A percentile compares a stretch with the other conserved stretches of the same genome.
phyloP scores from a whole-genome alignment of 148 eudicot genomes.

The Cornus controversa region DNA sequence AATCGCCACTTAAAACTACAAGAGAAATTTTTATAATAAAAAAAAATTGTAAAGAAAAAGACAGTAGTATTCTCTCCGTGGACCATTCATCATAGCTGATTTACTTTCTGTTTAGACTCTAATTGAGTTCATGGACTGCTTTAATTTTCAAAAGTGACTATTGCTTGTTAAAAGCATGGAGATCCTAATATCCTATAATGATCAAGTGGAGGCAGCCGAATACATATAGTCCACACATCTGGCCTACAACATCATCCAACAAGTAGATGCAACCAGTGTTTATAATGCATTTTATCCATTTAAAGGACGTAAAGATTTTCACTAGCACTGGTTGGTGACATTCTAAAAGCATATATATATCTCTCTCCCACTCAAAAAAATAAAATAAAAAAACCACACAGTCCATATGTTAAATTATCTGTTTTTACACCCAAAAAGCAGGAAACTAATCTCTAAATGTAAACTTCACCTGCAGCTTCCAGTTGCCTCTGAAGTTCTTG shows the following conservation, averaged over 20 bases:
- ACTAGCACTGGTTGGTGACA: too few species aligned
- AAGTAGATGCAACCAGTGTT: too few species aligned
- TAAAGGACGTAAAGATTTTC: too few species aligned
- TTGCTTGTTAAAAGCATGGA: background rate
- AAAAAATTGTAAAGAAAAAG: background rate
- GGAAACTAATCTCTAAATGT: background rate
- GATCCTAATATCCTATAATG: background rate
- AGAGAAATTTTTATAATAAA: background rate
- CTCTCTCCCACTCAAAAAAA: too few species aligned
- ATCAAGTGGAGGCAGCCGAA: background rate
- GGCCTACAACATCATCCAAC: too few species aligned
- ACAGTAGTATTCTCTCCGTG: background rate
- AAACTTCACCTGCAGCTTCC: constrained; percentile 84
- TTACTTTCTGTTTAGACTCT: background rate
- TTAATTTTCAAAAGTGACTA: background rate
- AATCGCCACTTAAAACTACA: too few species aligned
- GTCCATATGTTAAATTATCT: background rate
- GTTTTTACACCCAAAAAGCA: background rate
- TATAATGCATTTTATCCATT: too few species aligned
- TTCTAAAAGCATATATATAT: too few species aligned
- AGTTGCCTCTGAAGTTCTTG: constrained; percentile 92
- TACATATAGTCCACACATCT: background rate
- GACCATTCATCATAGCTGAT: background rate
- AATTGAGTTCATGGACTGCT: background rate
- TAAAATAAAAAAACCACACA: too few species aligned